Percentiles rank a stretch among this genome's conserved stretches.
phyloP scores from a whole-genome alignment of 805 yeast species.

The Kluyveromyces lactis region DNA sequence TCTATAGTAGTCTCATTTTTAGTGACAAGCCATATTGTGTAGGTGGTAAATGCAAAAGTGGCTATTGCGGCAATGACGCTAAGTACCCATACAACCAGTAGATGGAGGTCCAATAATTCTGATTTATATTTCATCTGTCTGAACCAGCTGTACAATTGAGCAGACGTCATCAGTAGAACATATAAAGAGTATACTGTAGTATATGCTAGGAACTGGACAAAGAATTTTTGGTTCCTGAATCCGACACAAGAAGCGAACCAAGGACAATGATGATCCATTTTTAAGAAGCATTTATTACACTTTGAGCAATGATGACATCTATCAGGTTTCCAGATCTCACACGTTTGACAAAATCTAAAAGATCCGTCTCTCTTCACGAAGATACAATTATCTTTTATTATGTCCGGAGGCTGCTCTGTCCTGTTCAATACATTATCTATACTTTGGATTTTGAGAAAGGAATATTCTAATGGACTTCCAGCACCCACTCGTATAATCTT shows the following conservation, averaged over 20 bases:
- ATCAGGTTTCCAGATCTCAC: constrained; percentile 74
- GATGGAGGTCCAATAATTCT: constrained; percentile 44
- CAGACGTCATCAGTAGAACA: constrained; percentile 34
- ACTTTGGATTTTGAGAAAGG: constrained; percentile 32
- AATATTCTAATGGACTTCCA: constrained; percentile 58
- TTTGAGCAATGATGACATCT: constrained; percentile 78
- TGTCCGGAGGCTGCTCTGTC: constrained; percentile 35
- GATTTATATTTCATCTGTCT: constrained; percentile 31
- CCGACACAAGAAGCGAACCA: constrained; percentile 93
- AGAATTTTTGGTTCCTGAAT: constrained; percentile 67
- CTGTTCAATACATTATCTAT: constrained; percentile 23
- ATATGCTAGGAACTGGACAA: constrained; percentile 62
- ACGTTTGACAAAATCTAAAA: constrained; percentile 60
- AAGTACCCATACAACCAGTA: constrained; percentile 52
- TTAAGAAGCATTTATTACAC: constrained; percentile 60
- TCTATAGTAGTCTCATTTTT: constrained; percentile 78
- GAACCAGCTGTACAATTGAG: constrained; percentile 43
- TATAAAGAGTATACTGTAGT: constrained; percentile 39
- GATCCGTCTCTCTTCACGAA: constrained; percentile 52
- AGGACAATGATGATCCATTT: constrained; percentile 93
- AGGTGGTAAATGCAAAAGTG: constrained; percentile 46
- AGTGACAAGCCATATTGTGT: constrained; percentile 50
- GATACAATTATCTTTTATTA: constrained; percentile 33
- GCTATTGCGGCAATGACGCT: constrained; percentile 48
- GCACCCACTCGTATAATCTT: constrained; percentile 46